Evolutionary conservation across 768 basidiomycete genomes (phyloP), one percentile per base, ranked within the genome.

Genomic region (Leccinum disarticulatum): DNA sequence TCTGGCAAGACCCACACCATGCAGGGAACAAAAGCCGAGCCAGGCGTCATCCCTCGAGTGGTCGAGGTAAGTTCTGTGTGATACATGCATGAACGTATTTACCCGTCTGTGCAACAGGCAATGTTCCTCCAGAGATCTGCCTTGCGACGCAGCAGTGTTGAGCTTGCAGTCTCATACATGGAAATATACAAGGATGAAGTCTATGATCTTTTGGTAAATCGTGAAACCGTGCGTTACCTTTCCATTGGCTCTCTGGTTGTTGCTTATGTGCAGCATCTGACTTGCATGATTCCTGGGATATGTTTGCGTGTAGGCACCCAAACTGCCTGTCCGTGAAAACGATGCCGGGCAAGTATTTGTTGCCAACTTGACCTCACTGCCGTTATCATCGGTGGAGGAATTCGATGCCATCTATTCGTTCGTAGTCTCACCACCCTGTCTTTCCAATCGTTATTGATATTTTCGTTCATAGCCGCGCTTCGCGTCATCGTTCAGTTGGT

Each of bases 1-100:
- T 92, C 90, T 6, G 93, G 93, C 17, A 95, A 94, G 78, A 95
- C 93, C 0, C 85, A 93, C 72, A 96, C 94, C 0, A 95, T 96
- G 91, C 93, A 95, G 75, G 93, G 93, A 38, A 85, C 80, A 7
- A 80, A 74, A 38, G 52, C 78, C 1, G 80, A 90, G 33, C 90
- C 90, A n/a, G 93, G 93, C 1, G 87, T 95, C 56, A 95, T 95
- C 63, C 91, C 91, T 25, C 81, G 91, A 28, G 85, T 87, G 6
- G 86, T 95, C n/a, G 74, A 83, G 70, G 91, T 87, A 61, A 51
- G 82, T 66, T 41, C 28, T 52, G 10, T n/a, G 43, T 36, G 38
- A 15, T 53, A 14, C 51, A 31, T 11, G 19, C 28, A 38, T 55
- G 13, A 8, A 15, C 22, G 15, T 36, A 15, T 50, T 58, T 22